phyloP scores from a whole-genome alignment of 257 asterid species.

The Ilex aquifolium region DNA sequence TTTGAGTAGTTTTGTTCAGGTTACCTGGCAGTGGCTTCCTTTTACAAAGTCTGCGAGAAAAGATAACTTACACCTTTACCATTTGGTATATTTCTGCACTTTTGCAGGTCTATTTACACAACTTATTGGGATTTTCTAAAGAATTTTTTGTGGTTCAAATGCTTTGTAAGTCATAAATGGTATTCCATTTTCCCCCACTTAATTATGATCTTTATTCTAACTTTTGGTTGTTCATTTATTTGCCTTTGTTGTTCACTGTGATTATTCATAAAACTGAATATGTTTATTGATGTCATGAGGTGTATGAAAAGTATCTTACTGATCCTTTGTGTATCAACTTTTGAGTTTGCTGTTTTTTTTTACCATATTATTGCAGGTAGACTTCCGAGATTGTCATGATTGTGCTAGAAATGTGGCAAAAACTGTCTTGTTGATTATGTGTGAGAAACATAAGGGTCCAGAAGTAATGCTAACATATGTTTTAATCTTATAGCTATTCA shows the following conservation, averaged over 20 bases:
- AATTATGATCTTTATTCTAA: no score
- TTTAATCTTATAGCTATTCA: no score
- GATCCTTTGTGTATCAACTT: constrained; percentile 54
- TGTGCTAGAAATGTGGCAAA: no score
- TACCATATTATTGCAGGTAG: no score
- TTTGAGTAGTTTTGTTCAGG: constrained; percentile 28
- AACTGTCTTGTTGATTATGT: no score
- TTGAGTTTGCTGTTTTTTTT: no score
- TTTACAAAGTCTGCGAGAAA: constrained; percentile 86
- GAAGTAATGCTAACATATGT: no score
- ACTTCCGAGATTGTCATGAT: no score
- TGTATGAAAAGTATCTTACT: constrained; percentile 73
- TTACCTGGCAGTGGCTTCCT: constrained; percentile 99
- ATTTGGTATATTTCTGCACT: constrained; percentile 56
- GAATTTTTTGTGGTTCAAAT: neutral
- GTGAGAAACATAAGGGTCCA: no score
- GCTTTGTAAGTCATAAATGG: constrained; percentile 74
- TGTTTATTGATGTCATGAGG: constrained; percentile 68
- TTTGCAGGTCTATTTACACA: neutral
- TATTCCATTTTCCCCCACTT: constrained; percentile 23
- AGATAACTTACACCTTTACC: constrained; percentile 82
- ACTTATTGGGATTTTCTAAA: neutral
- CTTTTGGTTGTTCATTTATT: neutral
- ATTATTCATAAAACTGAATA: neutral
- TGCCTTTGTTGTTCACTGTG: neutral